phyloP scores from a whole-genome alignment of 176 grass and related monocot genomes.

The Musa beccarii region DNA sequence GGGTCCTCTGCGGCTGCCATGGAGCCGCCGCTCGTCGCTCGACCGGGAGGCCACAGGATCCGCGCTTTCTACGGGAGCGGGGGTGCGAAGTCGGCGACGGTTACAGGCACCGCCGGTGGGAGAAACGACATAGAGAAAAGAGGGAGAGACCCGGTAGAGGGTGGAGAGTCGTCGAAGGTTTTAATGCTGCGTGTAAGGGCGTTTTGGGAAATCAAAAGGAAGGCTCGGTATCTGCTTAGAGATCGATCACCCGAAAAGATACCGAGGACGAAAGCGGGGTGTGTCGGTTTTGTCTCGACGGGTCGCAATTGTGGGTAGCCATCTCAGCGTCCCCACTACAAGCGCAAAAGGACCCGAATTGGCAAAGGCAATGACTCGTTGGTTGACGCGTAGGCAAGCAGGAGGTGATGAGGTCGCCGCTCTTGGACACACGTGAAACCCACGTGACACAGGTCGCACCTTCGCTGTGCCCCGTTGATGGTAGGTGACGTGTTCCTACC shows the following conservation, averaged over 20 bases:
- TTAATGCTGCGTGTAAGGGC: not conserved
- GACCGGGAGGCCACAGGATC: not conserved
- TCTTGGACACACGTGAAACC: not conserved
- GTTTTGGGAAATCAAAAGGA: not conserved
- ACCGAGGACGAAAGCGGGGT: not conserved
- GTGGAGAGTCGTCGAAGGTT: too few species aligned
- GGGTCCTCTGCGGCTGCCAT: constrained; percentile 74
- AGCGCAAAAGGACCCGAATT: not conserved
- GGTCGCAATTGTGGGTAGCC: not conserved
- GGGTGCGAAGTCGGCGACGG: constrained; percentile 4
- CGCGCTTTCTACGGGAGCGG: not conserved
- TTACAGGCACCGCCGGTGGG: constrained; percentile 10
- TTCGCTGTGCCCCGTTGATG: too few species aligned
- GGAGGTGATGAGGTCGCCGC: not conserved
- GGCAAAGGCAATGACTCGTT: not conserved
- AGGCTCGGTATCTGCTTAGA: too few species aligned
- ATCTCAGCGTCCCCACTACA: not conserved
- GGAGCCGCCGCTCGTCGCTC: not conserved
- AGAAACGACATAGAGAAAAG: constrained; percentile 16
- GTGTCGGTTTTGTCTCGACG: not conserved
- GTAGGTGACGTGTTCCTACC: too few species aligned
- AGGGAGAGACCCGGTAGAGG: not conserved
- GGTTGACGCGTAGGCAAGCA: not conserved
- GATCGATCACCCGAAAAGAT: too few species aligned
- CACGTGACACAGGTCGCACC: not conserved